phyloP scores from a whole-genome alignment of 345 rosid species.

The Gossypium sturtianum region DNA sequence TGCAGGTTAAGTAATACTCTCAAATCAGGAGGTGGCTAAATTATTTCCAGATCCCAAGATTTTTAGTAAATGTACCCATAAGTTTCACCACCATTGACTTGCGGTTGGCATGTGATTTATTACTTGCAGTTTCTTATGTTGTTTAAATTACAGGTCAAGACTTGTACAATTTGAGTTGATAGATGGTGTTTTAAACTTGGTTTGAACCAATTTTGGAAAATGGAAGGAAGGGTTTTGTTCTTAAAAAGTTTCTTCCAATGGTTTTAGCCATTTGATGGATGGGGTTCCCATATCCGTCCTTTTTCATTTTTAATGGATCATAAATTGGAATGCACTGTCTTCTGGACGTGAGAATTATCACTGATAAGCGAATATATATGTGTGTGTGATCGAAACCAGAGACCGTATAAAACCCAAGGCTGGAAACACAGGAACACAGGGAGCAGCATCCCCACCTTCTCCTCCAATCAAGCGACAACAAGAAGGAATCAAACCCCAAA shows the following conservation, averaged over 20 bases:
- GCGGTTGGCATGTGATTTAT: background rate
- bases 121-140: background rate
- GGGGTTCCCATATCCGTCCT: background rate
- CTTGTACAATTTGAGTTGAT: background rate
- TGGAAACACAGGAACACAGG: too few species aligned
- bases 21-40: constrained; percentile 42
- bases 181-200: background rate
- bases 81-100: background rate
- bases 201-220: background rate
- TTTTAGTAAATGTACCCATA: background rate
- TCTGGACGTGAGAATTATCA: too few species aligned
- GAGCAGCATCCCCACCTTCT: too few species aligned
- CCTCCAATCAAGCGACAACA: too few species aligned
- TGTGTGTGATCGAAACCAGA: too few species aligned
- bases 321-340: too few species aligned
- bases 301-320: too few species aligned
- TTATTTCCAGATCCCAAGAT: background rate
- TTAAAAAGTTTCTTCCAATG: background rate
- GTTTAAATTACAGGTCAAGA: background rate
- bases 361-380: too few species aligned
- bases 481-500: too few species aligned
- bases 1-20: constrained; percentile 63
- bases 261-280: background rate
- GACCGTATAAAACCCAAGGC: too few species aligned
- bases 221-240: background rate